These are phyloP conservation scores for Trichosanthes cucumerina DNA, from an alignment of 306 rosid genomes.

Conservation along the genomic window DNA sequence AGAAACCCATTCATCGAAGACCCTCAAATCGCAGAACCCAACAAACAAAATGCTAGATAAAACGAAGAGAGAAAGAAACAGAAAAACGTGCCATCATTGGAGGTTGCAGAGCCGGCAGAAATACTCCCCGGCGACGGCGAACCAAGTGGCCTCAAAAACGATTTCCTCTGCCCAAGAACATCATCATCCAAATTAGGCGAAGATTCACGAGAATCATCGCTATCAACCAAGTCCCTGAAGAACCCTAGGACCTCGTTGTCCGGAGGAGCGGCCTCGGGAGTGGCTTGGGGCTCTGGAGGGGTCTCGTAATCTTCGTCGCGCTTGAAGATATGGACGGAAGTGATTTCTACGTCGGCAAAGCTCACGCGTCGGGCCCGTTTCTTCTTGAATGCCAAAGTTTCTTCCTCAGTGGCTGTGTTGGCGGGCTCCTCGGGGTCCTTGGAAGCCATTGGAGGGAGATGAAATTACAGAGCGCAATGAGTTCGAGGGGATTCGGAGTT, in stretches of 20 bases:
- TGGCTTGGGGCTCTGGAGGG: constrained; percentile 25
- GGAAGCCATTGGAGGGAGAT: constrained; percentile 35
- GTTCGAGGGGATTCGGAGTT: not conserved
- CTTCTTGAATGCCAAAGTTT: constrained; percentile 29
- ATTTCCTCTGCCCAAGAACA: constrained; percentile 19
- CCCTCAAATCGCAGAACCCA: not conserved
- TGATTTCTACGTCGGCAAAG: constrained; percentile 89
- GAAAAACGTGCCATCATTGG: constrained; percentile 29
- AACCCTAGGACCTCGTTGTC: constrained; percentile 29
- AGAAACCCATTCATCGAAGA: not conserved
- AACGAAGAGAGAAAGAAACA: not conserved
- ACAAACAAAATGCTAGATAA: not conserved
- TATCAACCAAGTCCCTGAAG: constrained; percentile 47
- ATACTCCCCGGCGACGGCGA: constrained; percentile 46
- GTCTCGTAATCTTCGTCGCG: constrained; percentile 60
- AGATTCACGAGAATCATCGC: constrained; percentile 35
- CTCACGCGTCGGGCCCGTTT: constrained; percentile 83
- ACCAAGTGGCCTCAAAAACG: constrained; percentile 34
- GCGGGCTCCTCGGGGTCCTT: constrained; percentile 25
- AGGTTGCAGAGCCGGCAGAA: constrained; percentile 30
- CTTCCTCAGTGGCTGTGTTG: constrained; percentile 51
- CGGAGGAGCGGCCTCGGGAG: constrained; percentile 15
- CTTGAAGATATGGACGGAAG: constrained; percentile 80
- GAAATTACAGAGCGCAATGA: not conserved
- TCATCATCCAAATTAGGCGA: constrained; percentile 20